Evolutionary conservation across 2,329 filamentous ascomycete genomes (phyloP).

Genomic region (Calonectria montana): DNA sequence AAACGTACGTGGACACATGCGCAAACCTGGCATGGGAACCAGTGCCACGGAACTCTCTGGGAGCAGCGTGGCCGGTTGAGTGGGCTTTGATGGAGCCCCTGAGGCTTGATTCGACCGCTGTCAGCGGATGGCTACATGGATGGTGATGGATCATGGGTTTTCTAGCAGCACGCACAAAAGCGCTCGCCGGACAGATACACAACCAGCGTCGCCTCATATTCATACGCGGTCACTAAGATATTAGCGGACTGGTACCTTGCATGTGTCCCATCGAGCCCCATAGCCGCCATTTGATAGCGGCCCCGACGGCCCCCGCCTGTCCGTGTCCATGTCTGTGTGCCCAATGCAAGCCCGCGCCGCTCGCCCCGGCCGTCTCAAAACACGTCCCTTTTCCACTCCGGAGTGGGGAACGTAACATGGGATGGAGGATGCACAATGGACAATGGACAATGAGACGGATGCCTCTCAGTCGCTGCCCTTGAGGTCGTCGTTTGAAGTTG

Average conservation of each 20-base stretch:
- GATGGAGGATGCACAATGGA: background rate
- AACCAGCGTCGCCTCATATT: background rate
- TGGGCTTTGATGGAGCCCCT: conserved; percentile 14
- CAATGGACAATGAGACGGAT: background rate
- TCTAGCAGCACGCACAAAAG: background rate
- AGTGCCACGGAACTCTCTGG: conserved; percentile 4
- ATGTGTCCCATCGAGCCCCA: conserved; percentile 14
- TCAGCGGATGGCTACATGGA: conserved; percentile 7
- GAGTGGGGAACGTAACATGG: conserved; percentile 11
- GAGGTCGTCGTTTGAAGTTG: background rate
- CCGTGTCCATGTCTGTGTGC: conserved; percentile 10
- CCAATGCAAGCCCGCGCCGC: conserved; percentile 19
- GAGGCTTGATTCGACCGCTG: conserved; percentile 4
- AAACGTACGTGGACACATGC: conserved; percentile 7
- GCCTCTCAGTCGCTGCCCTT: background rate
- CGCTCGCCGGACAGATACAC: conserved; percentile 1
- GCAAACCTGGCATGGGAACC: conserved; percentile 9
- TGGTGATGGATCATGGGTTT: conserved; percentile 10
- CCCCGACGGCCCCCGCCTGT: background rate
- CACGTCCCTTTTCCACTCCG: background rate
- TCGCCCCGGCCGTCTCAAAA: conserved; percentile 20
- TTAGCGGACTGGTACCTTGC: conserved; percentile 24
- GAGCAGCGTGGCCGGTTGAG: background rate
- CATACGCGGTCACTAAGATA: background rate
- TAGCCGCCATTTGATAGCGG: background rate